phyloP scores from a whole-genome alignment of 495 filamentous ascomycete species.

The Penicillium bialowiezense region DNA sequence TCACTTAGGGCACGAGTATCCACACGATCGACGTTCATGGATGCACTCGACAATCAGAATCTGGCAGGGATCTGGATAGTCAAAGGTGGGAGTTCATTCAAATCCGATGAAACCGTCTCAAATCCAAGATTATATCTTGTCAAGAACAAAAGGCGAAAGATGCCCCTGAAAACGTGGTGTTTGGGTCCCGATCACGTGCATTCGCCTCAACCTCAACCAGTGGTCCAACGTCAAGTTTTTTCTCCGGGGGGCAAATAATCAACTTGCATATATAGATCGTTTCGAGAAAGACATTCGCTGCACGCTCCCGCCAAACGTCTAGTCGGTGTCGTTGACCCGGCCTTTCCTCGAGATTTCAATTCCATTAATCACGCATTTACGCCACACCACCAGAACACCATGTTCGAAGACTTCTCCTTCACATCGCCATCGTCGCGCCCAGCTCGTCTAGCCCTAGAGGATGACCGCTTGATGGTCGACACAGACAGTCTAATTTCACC shows the following conservation, averaged over 20 bases:
- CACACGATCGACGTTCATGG: slow-evolving; percentile 11
- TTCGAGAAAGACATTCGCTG: neutral
- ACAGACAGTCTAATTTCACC: slow-evolving; percentile 43
- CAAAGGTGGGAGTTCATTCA: neutral
- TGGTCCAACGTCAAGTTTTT: slow-evolving; percentile 7
- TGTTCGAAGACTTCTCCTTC: slow-evolving; percentile 51
- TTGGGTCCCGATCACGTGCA: slow-evolving; percentile 8
- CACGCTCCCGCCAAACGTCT: neutral
- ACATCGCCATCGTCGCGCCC: slow-evolving; percentile 40
- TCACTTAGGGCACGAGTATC: slow-evolving; percentile 6
- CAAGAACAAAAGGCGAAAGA: neutral
- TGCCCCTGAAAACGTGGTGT: neutral
- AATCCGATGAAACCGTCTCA: neutral
- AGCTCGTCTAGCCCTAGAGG: slow-evolving; percentile 33
- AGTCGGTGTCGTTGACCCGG: neutral
- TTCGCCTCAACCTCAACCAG: slow-evolving; percentile 5
- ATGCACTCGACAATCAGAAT: slow-evolving; percentile 2
- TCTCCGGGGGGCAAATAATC: slow-evolving; percentile 6
- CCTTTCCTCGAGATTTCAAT: neutral
- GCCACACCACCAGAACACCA: slow-evolving; percentile 8
- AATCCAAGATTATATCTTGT: neutral
- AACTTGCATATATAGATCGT: neutral
- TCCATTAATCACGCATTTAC: neutral
- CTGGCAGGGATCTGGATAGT: neutral
- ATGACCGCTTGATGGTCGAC: slow-evolving; percentile 40